Evolutionary conservation across 345 rosid genomes (phyloP).

Genomic region (Turnera subulata): DNA sequence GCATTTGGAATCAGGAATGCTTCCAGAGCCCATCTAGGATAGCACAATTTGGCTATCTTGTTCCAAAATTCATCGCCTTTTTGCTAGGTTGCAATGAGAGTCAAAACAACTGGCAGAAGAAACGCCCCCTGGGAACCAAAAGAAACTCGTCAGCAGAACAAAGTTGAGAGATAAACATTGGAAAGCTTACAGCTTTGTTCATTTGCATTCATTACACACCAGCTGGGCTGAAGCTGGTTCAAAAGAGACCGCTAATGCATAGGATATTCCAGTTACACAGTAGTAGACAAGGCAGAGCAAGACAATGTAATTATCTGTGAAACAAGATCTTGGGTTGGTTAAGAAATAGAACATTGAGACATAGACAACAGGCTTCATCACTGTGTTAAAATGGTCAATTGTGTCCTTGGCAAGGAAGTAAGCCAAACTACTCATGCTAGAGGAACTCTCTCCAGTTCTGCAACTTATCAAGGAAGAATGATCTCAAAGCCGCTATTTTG

Average conservation of each 20-base stretch:
- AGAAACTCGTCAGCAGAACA: slow-evolving; percentile 10
- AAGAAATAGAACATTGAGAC: slow-evolving; percentile 91
- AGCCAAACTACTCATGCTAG: slow-evolving; percentile 93
- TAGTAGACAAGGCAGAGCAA: slow-evolving; percentile 85
- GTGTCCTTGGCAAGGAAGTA: slow-evolving; percentile 92
- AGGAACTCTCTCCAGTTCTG: slow-evolving; percentile 92
- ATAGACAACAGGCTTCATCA: slow-evolving; percentile 80
- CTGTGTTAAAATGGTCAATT: slow-evolving; percentile 70
- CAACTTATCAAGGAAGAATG: slow-evolving; percentile 80
- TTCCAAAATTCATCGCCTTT: slow-evolving; percentile 29
- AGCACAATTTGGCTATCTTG: slow-evolving; percentile 53
- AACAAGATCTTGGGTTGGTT: slow-evolving; percentile 81
- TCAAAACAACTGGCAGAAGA: slow-evolving; percentile 92
- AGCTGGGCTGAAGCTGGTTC: slow-evolving; percentile 83
- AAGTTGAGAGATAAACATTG: not conserved
- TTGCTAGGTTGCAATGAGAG: slow-evolving; percentile 70
- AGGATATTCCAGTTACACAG: slow-evolving; percentile 92
- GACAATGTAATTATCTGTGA: slow-evolving; percentile 68
- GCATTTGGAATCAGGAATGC: slow-evolving; percentile 85
- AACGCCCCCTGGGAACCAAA: slow-evolving; percentile 77
- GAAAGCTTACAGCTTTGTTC: not conserved
- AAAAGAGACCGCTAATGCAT: slow-evolving; percentile 75
- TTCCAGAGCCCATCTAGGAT: slow-evolving; percentile 84
- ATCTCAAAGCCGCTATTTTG: slow-evolving; percentile 84
- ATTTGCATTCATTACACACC: slow-evolving; percentile 42